Base-by-base conservation (phyloP, 805 yeast species). In the Hanseniaspora mollemarum region DNA sequence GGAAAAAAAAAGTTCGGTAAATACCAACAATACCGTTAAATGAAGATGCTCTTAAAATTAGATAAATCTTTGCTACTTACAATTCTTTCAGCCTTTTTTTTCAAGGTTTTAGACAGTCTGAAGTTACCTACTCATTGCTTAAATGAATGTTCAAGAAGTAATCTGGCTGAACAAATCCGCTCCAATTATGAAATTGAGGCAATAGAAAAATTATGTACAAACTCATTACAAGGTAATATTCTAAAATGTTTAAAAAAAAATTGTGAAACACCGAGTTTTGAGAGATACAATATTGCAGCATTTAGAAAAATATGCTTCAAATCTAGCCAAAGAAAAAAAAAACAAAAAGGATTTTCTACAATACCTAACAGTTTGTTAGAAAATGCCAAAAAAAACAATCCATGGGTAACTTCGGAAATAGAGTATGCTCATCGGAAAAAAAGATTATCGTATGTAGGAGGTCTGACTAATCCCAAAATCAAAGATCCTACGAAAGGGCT, bases 181-280 rank as follows among this genome's bases (percentile, higher is more conserved):
- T 26, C 19, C 13, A n/a, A 37, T 2, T 29, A 45, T 37, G 22
- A 22, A 37, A n/a, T 28, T 21, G 21, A 26, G 4, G 43, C 7
- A 2, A 40, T 18, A 33, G 33, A 21, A 26, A n/a, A 8, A n/a
- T 19, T 37, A 36, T 35, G 39, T 19, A 12, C 35, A 35, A 16
- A 16, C n/a, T n/a, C n/a, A n/a, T n/a, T n/a, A 32, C 10, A 12
- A 32, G n/a, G 7, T 32, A 9, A 32, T 32, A 15, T 48, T n/a
- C 3, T 48, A 16, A 15, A 31, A 15, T 48, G 51, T 12, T 40
- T 48, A n/a, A 40, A 32, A 18, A 32, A 48, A 9, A 32, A 25
- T 4, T 48, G 51, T 29, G 51, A 48, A 28, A 48, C 51, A 2
- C 51, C 51, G 8, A 43, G 51, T 5, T 40, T 48, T 15, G 33